These are phyloP conservation scores for Entelexis sorbosivorans DNA, from an alignment of 1,139 yeast genomes.

Conservation along the genomic window DNA sequence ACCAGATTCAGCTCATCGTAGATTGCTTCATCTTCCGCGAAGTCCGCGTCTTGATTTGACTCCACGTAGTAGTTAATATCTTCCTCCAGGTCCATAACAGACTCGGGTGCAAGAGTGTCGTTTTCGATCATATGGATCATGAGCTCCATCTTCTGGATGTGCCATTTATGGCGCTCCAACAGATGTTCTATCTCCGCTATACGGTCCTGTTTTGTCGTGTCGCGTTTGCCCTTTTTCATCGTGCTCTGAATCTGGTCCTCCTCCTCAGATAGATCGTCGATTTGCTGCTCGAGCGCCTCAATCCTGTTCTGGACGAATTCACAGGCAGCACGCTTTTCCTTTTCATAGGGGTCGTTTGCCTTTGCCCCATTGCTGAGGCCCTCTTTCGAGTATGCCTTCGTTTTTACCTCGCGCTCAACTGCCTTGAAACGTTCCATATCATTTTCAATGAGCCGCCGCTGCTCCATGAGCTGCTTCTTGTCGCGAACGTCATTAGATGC, in stretches of 20 bases:
- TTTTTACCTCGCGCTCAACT: constrained; percentile 86
- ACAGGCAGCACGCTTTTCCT: constrained; percentile 65
- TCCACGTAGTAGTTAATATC: constrained; percentile 92
- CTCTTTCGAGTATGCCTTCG: constrained; percentile 90
- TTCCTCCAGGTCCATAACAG: constrained; percentile 69
- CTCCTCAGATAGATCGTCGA: constrained; percentile 69
- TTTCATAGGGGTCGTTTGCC: constrained; percentile 56
- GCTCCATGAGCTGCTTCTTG: constrained; percentile 67
- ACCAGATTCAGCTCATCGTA: constrained; percentile 79
- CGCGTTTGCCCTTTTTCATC: constrained; percentile 49
- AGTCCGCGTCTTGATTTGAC: constrained; percentile 90
- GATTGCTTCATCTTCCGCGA: constrained; percentile 87
- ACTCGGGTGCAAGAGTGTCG: constrained; percentile 72
- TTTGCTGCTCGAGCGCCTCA: constrained; percentile 76
- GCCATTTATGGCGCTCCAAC: constrained; percentile 70
- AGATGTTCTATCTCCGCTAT: constrained; percentile 53
- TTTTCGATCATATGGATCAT: constrained; percentile 70
- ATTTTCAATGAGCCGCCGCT: constrained; percentile 71
- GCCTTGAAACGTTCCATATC: constrained; percentile 97
- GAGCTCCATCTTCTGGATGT: constrained; percentile 64
- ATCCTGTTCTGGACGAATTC: constrained; percentile 62
- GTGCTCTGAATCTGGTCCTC: constrained; percentile 48
- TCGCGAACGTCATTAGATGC: constrained; percentile 88
- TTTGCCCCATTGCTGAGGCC: constrained; percentile 47
- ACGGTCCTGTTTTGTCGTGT: constrained; percentile 43